Evolutionary conservation across 495 filamentous ascomycete species (phyloP).

Genomic region (Aspergillus carlsbadensis): DNA sequence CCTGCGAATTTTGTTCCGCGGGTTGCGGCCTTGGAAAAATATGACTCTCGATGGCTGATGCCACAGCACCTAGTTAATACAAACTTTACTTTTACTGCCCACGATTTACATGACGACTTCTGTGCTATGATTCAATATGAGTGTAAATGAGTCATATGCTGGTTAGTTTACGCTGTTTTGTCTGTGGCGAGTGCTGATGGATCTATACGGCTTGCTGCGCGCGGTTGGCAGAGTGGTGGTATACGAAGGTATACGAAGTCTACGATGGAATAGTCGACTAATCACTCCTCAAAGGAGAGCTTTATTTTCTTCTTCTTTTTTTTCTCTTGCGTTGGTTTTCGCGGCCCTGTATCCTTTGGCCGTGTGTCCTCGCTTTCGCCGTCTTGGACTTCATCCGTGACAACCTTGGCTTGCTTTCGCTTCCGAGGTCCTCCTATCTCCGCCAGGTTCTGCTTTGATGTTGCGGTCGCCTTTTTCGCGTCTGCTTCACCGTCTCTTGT

Average conservation of each 20-base stretch:
- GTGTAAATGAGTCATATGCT: background rate
- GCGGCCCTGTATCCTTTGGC: conserved; percentile 24
- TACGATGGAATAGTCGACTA: background rate
- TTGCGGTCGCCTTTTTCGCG: conserved; percentile 18
- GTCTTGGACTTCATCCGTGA: conserved; percentile 34
- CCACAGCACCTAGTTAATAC: no score
- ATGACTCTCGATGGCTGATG: background rate
- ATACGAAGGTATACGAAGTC: background rate
- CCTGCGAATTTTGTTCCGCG: conserved; percentile 16
- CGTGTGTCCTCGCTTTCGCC: conserved; percentile 23
- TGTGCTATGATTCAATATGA: background rate
- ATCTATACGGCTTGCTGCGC: background rate
- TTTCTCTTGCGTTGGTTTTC: conserved; percentile 41
- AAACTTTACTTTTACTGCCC: no score
- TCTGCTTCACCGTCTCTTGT: conserved; percentile 13
- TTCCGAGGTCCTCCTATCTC: conserved; percentile 45
- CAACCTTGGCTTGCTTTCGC: conserved; percentile 44
- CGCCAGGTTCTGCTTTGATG: conserved; percentile 37
- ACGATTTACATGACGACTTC: background rate
- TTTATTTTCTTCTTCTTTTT: conserved; percentile 52
- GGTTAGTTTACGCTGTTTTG: background rate
- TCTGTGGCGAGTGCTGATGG: background rate
- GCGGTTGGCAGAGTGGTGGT: background rate
- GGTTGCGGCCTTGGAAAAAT: conserved; percentile 14
- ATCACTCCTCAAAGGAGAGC: conserved; percentile 42